Evolutionary conservation across 306 rosid species (phyloP).

Genomic region (Styphnolobium japonicum): DNA sequence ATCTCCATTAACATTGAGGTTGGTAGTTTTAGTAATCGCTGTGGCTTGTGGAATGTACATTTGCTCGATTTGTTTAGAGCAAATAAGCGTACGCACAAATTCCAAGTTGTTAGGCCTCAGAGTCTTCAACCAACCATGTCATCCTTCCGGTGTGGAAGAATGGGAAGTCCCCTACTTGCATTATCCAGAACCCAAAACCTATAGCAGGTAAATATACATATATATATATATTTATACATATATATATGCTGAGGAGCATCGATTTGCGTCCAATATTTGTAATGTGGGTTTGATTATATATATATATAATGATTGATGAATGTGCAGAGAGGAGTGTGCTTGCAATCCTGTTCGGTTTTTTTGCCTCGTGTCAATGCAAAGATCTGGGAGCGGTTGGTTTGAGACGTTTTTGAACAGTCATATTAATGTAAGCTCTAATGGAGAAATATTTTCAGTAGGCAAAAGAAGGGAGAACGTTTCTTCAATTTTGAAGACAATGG

Average conservation of each 20-base stretch:
- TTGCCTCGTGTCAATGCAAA: constrained; percentile 86
- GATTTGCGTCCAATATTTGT: background rate
- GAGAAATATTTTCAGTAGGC: constrained; percentile 72
- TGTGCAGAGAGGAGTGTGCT: constrained; percentile 70
- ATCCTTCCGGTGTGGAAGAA: constrained; percentile 21
- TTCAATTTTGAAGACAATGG: constrained; percentile 64
- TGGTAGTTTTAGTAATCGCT: constrained; percentile 34
- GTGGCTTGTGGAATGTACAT: constrained; percentile 51
- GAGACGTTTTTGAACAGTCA: constrained; percentile 88
- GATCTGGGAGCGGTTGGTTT: constrained; percentile 99
- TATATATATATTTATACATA: background rate
- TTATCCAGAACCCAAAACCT: constrained; percentile 59
- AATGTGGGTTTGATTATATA: background rate
- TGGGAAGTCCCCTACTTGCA: constrained; percentile 54
- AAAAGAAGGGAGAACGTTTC: constrained; percentile 69
- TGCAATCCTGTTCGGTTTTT: constrained; percentile 81
- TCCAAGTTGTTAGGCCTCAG: constrained; percentile 24
- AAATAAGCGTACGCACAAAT: constrained; percentile 18
- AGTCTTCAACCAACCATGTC: constrained; percentile 38
- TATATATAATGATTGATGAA: constrained; percentile 20
- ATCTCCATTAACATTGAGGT: constrained; percentile 51
- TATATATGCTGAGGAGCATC: background rate
- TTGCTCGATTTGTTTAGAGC: constrained; percentile 39
- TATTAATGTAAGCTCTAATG: constrained; percentile 84
- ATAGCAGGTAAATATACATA: constrained; percentile 37